Percentiles rank a stretch among this genome's conserved stretches.
Evolutionary conservation across 2,329 filamentous ascomycete species (phyloP).

Genomic region (Pseudocercospora crystallina): DNA sequence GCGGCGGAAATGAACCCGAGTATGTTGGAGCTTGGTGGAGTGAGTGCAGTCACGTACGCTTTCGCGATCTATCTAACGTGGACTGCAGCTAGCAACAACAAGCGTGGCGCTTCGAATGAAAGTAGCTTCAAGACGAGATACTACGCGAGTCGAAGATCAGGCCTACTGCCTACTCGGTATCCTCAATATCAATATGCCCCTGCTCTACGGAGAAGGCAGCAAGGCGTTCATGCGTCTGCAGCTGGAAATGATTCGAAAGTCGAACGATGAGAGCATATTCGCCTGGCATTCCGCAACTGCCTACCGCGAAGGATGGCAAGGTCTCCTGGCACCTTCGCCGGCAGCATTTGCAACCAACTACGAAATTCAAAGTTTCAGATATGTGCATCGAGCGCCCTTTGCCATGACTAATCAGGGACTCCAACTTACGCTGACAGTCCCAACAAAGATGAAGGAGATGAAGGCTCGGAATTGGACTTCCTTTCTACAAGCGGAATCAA

Average conservation of each 20-base stretch:
- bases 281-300: conserved; percentile 5
- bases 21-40: too few species aligned
- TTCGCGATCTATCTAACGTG: too few species aligned
- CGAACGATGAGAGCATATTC: conserved; percentile 12
- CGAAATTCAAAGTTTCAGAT: background rate
- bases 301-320: conserved; percentile 8
- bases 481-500: too few species aligned
- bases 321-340: conserved; percentile 10
- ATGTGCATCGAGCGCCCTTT: conserved; percentile 7
- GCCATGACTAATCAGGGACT: conserved; percentile 14
- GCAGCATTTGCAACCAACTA: conserved; percentile 7
- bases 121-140: conserved; percentile 1
- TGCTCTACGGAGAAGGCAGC: conserved; percentile 19
- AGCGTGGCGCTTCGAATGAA: too few species aligned
- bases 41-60: too few species aligned
- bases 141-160: conserved; percentile 16
- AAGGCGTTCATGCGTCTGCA: conserved; percentile 24
- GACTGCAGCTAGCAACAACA: too few species aligned
- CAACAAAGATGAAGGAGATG: too few species aligned
- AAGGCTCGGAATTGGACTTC: too few species aligned
- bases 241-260: conserved; percentile 24
- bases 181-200: conserved; percentile 4
- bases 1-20: too few species aligned
- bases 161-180: conserved; percentile 19
- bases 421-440: background rate